Evolutionary conservation across 1,284 basidiomycete species (phyloP).

Genomic region (Schizopora paradoxa): DNA sequence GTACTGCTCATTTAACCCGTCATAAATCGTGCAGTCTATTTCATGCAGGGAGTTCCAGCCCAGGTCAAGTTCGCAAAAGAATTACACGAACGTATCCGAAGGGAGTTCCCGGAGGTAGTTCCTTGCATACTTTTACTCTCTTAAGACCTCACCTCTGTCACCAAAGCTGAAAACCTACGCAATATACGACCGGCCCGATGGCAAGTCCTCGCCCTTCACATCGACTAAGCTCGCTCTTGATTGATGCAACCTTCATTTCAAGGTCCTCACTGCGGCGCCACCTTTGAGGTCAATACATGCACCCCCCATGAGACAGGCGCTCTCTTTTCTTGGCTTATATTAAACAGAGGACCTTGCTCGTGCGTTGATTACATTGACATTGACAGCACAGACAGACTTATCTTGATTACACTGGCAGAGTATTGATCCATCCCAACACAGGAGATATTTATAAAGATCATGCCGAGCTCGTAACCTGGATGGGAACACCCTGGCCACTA

Average conservation of each 20-base stretch:
- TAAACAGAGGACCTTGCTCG: conserved; percentile 64
- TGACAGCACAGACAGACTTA: too few species aligned
- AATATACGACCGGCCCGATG: conserved; percentile 61
- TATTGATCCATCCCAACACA: conserved; percentile 73
- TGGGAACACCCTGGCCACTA: conserved; percentile 58
- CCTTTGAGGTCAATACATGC: conserved; percentile 70
- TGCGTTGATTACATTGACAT: too few species aligned
- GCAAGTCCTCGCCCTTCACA: conserved; percentile 29
- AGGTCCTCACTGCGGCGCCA: conserved; percentile 60
- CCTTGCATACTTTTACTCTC: not conserved
- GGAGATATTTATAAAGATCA: conserved; percentile 54
- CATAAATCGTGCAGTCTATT: too few species aligned
- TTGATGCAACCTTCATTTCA: too few species aligned
- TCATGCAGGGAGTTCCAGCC: conserved; percentile 40
- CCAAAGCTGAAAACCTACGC: conserved; percentile 55
- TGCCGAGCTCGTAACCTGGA: conserved; percentile 62
- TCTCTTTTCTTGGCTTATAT: conserved; percentile 58
- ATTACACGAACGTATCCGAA: conserved; percentile 55
- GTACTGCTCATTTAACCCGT: too few species aligned
- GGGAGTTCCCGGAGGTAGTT: conserved; percentile 69
- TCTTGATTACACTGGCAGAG: too few species aligned
- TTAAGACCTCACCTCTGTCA: too few species aligned
- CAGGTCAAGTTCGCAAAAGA: conserved; percentile 50
- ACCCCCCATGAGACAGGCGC: conserved; percentile 60
- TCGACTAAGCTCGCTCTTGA: too few species aligned